Base-by-base conservation (phyloP, 768 basidiomycete species). In the Calocybe indica region DNA sequence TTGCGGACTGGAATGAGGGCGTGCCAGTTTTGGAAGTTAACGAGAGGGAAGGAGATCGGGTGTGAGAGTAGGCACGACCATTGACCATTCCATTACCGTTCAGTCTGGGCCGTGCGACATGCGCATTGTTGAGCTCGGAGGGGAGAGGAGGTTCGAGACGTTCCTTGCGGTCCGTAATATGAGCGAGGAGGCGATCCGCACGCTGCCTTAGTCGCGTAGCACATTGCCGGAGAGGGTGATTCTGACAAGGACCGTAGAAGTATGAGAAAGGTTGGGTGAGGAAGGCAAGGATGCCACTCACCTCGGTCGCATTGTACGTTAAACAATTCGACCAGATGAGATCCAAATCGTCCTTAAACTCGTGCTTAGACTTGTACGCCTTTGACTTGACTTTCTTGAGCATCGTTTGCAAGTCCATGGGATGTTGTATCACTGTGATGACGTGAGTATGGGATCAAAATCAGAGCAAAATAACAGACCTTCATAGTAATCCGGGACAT, bases 291-390 rank as follows among this genome's bases (percentile, higher is more conserved):
- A n/a, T 22, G 4, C 22, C 22, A 75, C 86, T 51, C 55, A 92
- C 94, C 72, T 92, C 88, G 8, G 83, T 78, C 12, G 89, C 85
- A 64, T 99, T 99, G 65, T 98, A 98, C 5, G 78, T 82, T 53
- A 86, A 79, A 65, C 95, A 97, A 55, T 98, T 99, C 40, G 82
- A 82, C 96, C 96, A 99, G 55, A 99, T 97, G 52, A 97, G 79
- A 55, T 95, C 90, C 37, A 99, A 72, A 68, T 99, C 96, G 50
- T 89, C 85, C 53, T 86, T 85, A 67, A 99, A 98, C 58, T 94
- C 89, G 53, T 82, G 75, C 69, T 98, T 98, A 30, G 84, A 90
- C 67, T 94, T 93, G 78, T 96, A 97, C 41, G 81, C 77, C 62
- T 88, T 90, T 49, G 78, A 72, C 70, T 96, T 98, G 62, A 97